Base-by-base conservation (phyloP, 2,329 filamentous ascomycete species). In the Zasmidium cellare region DNA sequence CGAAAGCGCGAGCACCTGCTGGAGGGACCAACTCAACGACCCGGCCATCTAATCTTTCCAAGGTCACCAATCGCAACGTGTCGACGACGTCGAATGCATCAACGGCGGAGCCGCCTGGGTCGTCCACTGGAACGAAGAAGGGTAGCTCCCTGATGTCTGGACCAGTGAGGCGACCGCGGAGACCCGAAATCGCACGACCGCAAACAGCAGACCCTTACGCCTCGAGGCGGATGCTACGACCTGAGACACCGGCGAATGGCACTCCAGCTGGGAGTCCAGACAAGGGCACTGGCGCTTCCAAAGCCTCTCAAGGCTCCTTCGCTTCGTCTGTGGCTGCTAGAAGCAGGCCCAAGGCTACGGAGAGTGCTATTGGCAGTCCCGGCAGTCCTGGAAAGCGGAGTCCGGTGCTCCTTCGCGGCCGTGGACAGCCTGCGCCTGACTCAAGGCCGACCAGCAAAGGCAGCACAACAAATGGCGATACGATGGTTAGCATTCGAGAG, bases 161-260 rank as follows among this genome's bases (percentile, higher is more conserved):
- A 16, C 84, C 85, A 20, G 81, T 86, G 62, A 79, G 85, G 51
- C 80, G 81, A 53, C 80, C 79, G 20, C 71, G 77, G 51, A 63
- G 72, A 61, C 77, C 79, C 23, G 79, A 82, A 56, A 64, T 80
- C 18, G 69, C 73, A 62, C 72, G 81, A 51, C 80, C 82, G 22
- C 79, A 79, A 35, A 83, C 81, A 12, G 81, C 83, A 25, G 82
- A 84, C 63, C 82, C 82, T 12, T 83, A 82, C 67, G 78, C 75
- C 14, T 69, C 69, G 16, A 68, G 71, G 49, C 68, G 69, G 46
- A 55, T 69, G 66, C 69, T 67, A 61, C 71, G 65, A 63, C 78
- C 75, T n/a, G 74, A 74, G 31, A 79, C 78, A 14, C 79, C 79
- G n/a, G 76, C 74, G 12, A 76, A 67, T 28, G 67, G 72, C 64